These are phyloP conservation scores for Trichosanthes truncata DNA, from an alignment of 306 rosid species.

Conservation along the genomic window DNA sequence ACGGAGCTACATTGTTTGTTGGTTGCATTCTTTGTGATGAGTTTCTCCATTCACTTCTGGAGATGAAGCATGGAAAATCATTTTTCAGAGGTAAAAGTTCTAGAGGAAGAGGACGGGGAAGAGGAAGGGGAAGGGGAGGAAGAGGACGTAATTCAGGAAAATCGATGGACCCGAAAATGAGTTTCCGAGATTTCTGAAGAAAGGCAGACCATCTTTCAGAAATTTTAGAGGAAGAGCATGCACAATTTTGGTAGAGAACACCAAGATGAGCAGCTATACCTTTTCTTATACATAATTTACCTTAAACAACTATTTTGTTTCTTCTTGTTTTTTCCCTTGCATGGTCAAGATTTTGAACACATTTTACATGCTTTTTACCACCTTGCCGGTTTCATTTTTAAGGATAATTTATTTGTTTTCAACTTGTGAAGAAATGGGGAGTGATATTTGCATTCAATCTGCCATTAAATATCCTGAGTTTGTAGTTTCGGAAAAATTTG, in stretches of 20 bases:
- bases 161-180: constrained; percentile 78
- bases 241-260: neutral
- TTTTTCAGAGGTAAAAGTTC: constrained; percentile 38
- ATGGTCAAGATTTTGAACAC: neutral
- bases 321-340: neutral
- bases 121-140: constrained; percentile 37
- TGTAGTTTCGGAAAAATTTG: neutral
- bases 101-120: constrained; percentile 72
- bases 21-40: constrained; percentile 94
- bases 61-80: constrained; percentile 75
- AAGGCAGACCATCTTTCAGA: neutral
- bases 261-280: neutral
- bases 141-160: constrained; percentile 52
- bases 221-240: neutral
- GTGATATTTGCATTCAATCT: neutral
- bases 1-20: constrained; percentile 61
- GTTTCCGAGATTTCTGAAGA: constrained; percentile 73
- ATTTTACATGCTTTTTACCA: neutral
- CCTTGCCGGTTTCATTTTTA: neutral
- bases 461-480: neutral
- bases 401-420: neutral
- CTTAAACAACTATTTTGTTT: neutral
- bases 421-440: neutral
- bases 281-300: neutral
- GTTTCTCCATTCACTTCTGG: constrained; percentile 83